Percentiles rank a stretch among this genome's conserved stretches.
Conservation (phyloP, 2,329 filamentous ascomycete genomes). For the Curvularia eragrostidis region DNA sequence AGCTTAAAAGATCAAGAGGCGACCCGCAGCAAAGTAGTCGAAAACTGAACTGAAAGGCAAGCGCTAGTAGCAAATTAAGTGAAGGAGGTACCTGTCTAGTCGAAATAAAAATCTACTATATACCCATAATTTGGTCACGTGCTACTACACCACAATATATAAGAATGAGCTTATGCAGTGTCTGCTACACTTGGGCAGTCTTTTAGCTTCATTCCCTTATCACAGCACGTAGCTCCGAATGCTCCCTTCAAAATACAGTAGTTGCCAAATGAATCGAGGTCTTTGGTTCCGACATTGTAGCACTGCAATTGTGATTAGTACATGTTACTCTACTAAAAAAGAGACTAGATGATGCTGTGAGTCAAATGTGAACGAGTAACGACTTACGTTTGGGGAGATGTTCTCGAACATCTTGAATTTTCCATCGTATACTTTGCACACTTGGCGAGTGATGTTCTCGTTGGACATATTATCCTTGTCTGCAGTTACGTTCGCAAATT, state of each 20-base stretch:
- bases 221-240: background rate
- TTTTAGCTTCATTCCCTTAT: background rate
- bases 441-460: background rate
- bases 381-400: background rate
- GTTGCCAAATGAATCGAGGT: background rate
- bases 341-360: background rate
- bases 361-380: background rate
- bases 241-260: background rate
- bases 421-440: background rate
- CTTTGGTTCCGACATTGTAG: background rate
- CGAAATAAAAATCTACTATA: background rate
- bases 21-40: no score
- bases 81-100: no score
- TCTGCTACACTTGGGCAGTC: background rate
- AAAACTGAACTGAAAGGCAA: no score
- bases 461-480: background rate
- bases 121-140: background rate
- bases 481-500: background rate
- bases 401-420: background rate
- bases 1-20: no score
- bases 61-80: no score
- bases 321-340: background rate
- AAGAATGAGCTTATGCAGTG: background rate
- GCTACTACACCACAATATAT: background rate
- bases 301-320: background rate